Conservation (phyloP, 2,329 filamentous ascomycete genomes). For the Cordyceps farinosa region DNA sequence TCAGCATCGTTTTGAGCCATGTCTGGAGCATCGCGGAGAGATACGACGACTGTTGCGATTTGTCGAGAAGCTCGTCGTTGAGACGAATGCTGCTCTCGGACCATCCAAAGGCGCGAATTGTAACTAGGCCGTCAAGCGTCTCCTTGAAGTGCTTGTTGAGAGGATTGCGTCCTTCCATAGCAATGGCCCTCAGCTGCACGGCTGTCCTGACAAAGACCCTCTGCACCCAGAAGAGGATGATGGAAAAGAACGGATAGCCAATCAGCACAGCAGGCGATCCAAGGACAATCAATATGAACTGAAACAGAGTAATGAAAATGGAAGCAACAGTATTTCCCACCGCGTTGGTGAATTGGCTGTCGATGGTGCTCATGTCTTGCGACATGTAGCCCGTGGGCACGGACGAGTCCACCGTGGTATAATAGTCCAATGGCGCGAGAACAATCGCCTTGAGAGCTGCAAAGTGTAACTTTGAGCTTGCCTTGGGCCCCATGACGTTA, state of each 20-base stretch:
- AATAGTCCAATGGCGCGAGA: conserved; percentile 9
- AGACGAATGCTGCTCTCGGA: conserved; percentile 1
- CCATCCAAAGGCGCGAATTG: conserved; percentile 12
- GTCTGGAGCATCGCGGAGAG: conserved; percentile 5
- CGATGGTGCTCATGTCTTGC: conserved; percentile 9
- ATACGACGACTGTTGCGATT: conserved; percentile 7
- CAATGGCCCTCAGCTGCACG: conserved; percentile 1
- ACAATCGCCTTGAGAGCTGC: conserved; percentile 3
- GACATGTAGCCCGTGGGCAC: conserved; percentile 16
- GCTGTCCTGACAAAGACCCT: neutral
- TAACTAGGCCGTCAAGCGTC: conserved; percentile 9
- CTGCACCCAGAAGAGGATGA: neutral
- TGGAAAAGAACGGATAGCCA: conserved; percentile 7
- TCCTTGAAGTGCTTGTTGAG: conserved; percentile 12
- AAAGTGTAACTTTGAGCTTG: conserved; percentile 11
- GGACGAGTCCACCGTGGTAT: conserved; percentile 14
- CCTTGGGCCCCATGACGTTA: conserved; percentile 11
- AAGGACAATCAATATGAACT: conserved; percentile 3
- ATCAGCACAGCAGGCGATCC: conserved; percentile 2
- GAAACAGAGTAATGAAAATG: neutral
- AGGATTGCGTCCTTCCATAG: conserved; percentile 9
- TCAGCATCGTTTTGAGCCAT: conserved; percentile 4
- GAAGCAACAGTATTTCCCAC: conserved; percentile 2
- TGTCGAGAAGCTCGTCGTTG: conserved; percentile 2
- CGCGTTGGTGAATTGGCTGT: conserved; percentile 3